phyloP scores from a whole-genome alignment of 2,329 filamentous ascomycete species.

The Microsporum canis region DNA sequence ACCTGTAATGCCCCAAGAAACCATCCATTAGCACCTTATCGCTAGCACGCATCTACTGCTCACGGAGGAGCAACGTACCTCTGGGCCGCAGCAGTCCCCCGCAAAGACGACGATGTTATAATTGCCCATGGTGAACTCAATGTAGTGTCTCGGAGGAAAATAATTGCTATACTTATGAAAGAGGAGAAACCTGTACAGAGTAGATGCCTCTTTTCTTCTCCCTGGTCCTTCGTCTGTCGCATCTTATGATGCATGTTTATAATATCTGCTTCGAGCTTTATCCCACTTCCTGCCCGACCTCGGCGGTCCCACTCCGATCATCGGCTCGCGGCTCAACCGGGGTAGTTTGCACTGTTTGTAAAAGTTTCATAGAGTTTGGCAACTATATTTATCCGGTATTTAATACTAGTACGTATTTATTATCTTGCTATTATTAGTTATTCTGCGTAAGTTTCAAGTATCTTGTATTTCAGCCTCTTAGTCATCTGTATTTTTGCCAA shows the following conservation, averaged over 20 bases:
- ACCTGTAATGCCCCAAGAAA: conserved; percentile 42
- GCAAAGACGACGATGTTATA: conserved; percentile 72
- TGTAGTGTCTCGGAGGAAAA: not conserved
- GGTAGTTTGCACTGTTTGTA: not conserved
- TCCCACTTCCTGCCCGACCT: not conserved
- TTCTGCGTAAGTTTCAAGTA: not conserved
- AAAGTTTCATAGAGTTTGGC: not conserved
- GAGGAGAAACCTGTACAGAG: not conserved
- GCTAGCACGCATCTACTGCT: conserved; percentile 13
- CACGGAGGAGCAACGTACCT: conserved; percentile 10
- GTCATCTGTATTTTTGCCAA: not conserved
- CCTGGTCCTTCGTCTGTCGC: no score
- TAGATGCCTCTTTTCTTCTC: not conserved
- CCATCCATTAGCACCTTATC: conserved; percentile 10
- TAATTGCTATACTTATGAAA: no score
- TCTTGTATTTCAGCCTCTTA: not conserved
- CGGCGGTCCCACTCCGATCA: not conserved
- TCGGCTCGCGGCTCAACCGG: not conserved
- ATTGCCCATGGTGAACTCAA: conserved; percentile 11
- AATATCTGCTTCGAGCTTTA: not conserved
- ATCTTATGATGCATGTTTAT: no score
- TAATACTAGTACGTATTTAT: no score
- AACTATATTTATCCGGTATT: not conserved
- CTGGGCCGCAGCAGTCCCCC: conserved; percentile 76
- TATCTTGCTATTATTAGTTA: not conserved